Percentiles rank a stretch among this genome's conserved stretches.
These are phyloP conservation scores for Epichloe coenophiala DNA, from an alignment of 2,329 filamentous ascomycete species.

Conservation along the genomic window DNA sequence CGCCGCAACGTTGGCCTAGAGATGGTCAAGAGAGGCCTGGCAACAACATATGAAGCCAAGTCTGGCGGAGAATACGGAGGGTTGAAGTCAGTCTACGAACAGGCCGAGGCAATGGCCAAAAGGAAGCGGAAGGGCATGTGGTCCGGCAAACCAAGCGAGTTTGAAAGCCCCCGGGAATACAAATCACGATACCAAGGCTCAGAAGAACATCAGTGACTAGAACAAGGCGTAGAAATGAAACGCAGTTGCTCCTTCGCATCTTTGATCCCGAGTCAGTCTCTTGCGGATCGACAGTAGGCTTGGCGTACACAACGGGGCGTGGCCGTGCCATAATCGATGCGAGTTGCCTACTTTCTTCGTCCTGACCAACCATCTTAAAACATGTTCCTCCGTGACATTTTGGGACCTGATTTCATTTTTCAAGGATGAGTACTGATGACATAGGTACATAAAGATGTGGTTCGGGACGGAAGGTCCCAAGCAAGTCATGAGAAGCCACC, in stretches of 20 bases:
- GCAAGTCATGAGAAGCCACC: background rate
- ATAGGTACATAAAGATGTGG: too few species aligned
- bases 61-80: constrained; percentile 78
- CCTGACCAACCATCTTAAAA: background rate
- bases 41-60: constrained; percentile 91
- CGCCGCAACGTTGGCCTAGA: constrained; percentile 74
- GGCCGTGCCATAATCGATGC: background rate
- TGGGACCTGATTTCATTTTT: too few species aligned
- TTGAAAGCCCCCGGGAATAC: constrained; percentile 73
- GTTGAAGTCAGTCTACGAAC: constrained; percentile 48
- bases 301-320: background rate
- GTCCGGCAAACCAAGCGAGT: constrained; percentile 46
- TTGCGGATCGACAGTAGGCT: background rate
- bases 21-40: constrained; percentile 75
- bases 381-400: background rate
- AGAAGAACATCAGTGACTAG: constrained; percentile 6
- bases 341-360: background rate
- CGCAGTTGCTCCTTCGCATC: background rate
- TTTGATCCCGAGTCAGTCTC: background rate
- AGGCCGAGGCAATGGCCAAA: constrained; percentile 54
- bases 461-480: too few species aligned
- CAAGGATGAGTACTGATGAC: too few species aligned
- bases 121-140: constrained; percentile 59
- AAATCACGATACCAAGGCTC: constrained; percentile 41
- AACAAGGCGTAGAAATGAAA: background rate